Evolutionary conservation across 106 monocot species (phyloP).

Genomic region (Dioscorea zingiberensis): DNA sequence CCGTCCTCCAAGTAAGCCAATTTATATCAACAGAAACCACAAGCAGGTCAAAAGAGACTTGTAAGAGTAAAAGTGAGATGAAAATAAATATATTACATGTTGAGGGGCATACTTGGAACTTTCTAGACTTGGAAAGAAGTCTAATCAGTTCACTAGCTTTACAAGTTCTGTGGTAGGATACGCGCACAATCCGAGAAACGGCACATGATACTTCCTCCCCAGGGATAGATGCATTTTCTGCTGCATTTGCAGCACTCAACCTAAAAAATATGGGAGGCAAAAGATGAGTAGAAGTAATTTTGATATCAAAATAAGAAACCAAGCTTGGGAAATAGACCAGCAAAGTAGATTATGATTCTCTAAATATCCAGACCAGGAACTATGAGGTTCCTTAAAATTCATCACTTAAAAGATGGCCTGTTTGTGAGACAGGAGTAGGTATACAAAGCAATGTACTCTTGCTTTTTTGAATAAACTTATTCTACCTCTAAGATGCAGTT

Average conservation of each 20-base stretch:
- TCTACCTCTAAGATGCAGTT: too few species aligned
- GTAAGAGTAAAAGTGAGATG: background rate
- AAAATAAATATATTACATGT: slow-evolving; percentile 57
- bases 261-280: slow-evolving; percentile 31
- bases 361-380: too few species aligned
- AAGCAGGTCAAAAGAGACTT: background rate
- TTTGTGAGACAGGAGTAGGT: too few species aligned
- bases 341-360: too few species aligned
- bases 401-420: too few species aligned
- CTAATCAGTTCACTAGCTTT: slow-evolving; percentile 15
- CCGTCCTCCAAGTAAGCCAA: background rate
- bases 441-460: too few species aligned
- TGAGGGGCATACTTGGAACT: slow-evolving; percentile 71
- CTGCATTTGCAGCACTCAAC: slow-evolving; percentile 68
- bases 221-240: slow-evolving; percentile 37
- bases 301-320: too few species aligned
- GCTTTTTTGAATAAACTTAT: too few species aligned
- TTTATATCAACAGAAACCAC: background rate
- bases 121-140: slow-evolving; percentile 17
- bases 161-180: slow-evolving; percentile 53
- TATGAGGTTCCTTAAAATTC: too few species aligned
- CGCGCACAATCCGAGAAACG: slow-evolving; percentile 42
- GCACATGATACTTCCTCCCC: slow-evolving; percentile 59
- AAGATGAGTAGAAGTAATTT: background rate
- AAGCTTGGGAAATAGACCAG: too few species aligned